Evolutionary conservation across 805 yeast species (phyloP).

Genomic region (Nakazawaea anatomiae): DNA sequence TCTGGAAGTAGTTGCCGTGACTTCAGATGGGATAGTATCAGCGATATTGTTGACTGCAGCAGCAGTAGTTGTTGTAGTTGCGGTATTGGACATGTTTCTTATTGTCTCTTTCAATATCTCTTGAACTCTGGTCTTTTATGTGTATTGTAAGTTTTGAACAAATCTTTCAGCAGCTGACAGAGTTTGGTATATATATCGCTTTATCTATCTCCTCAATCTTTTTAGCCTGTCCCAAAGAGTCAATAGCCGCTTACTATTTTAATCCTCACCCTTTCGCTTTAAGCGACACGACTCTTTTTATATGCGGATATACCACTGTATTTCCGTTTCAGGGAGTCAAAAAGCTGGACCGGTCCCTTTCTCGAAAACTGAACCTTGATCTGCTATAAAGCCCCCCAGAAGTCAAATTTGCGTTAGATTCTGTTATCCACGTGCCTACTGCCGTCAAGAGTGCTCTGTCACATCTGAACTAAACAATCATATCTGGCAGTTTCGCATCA

Average conservation of each 20-base stretch:
- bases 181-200: background rate
- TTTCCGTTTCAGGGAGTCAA: background rate
- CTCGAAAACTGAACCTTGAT: too few relatives aligned
- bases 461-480: too few relatives aligned
- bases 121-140: too few relatives aligned
- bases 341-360: too few relatives aligned
- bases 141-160: too few relatives aligned
- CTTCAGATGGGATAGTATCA: constrained; percentile 17
- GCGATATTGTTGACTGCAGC: background rate
- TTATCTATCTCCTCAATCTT: background rate
- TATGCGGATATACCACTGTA: too few relatives aligned
- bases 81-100: constrained; percentile 6
- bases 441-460: too few relatives aligned
- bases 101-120: background rate
- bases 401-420: too few relatives aligned
- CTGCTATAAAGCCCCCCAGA: too few relatives aligned
- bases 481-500: too few relatives aligned
- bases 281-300: background rate
- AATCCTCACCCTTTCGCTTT: background rate
- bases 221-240: background rate
- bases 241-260: background rate
- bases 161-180: background rate
- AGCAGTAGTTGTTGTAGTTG: constrained; percentile 7
- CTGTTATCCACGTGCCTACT: too few relatives aligned
- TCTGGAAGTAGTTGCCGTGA: constrained; percentile 28